Conservation (phyloP, 2,329 filamentous ascomycete species). For the Chaetomiaceae sp. region DNA sequence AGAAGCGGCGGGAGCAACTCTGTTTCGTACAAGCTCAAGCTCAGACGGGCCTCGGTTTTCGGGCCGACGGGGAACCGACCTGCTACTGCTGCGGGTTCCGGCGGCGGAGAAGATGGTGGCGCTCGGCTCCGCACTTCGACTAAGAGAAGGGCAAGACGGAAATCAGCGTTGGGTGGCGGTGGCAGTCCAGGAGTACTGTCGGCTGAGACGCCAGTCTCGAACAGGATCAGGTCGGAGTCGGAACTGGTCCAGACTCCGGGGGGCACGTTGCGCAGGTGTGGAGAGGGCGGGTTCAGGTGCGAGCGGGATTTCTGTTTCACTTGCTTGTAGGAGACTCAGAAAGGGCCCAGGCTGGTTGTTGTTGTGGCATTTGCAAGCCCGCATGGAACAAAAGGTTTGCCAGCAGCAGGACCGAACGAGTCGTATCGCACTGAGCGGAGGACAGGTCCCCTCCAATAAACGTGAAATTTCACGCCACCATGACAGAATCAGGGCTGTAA, state of each 20-base stretch:
- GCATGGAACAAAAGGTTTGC: too few relatives aligned
- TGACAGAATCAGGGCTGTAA: too few relatives aligned
- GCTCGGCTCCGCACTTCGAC: neutral
- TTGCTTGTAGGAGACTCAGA: constrained; percentile 35
- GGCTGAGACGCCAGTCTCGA: neutral
- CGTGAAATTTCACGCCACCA: too few relatives aligned
- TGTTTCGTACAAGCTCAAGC: neutral
- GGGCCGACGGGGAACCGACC: neutral
- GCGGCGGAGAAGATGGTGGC: too few relatives aligned
- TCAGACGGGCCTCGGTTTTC: neutral
- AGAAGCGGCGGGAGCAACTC: neutral
- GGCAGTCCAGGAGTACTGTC: neutral
- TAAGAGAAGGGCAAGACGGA: neutral
- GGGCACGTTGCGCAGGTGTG: constrained; percentile 46
- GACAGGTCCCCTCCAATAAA: too few relatives aligned
- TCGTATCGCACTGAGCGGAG: too few relatives aligned
- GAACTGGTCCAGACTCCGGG: constrained; percentile 40
- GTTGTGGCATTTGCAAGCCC: too few relatives aligned
- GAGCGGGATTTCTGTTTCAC: constrained; percentile 55
- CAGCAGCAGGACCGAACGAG: too few relatives aligned
- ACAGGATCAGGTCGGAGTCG: neutral
- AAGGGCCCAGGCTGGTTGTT: too few relatives aligned
- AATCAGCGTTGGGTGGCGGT: neutral
- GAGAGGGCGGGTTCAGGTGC: constrained; percentile 50
- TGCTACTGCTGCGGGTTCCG: neutral